Base-by-base conservation (phyloP, 2,329 filamentous ascomycete species). In the Pyrenochaeta sp. region DNA sequence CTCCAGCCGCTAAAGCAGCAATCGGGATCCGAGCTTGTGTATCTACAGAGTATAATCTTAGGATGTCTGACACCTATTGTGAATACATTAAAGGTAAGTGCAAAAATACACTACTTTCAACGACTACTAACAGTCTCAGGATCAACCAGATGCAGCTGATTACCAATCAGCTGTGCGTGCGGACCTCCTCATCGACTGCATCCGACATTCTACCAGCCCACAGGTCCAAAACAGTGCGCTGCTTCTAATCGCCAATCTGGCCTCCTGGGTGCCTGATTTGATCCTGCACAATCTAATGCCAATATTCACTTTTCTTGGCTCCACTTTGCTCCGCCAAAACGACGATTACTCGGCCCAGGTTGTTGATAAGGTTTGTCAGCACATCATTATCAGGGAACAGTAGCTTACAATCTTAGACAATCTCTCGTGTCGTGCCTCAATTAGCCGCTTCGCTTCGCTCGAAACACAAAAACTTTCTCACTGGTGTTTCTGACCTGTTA, bases 231-330 rank as follows among this genome's bases (percentile, higher is more conserved):
- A 96, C 70, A 88, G 90, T 5, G 93, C 95, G 3, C 82, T 99
- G 12, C 85, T 98, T 7, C 82, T 99, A 21, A 91, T 98, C 52
- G 92, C 94, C 20, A 90, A 88, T 51, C 82, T 99, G 35, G 94
- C 95, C 18, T 89, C 89, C 33, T 90, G 93, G 63, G 91, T 92
- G 0, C 95, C 96, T 0, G 93, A 97, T 73, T 81, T 96, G 42
- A 91, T 99, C 2, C 83, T 99, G 51, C 94, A 99, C 77, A 97
- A 92, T 65, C 91, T 99, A 48, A 99, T 99, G 95, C 95, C 95
- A 11, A 94, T 99, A 46, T 99, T 99, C 78, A 98, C 95, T 0
- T 97, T 98, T 73, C 97, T 98, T 89, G 92, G 94, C 36, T 90
- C 89, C 37, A 97, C 91, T 3, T 89, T 97, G 17, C 83, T 99